Base-by-base conservation (phyloP, 768 basidiomycete genomes). In the Macrolepiota fuliginosa region DNA sequence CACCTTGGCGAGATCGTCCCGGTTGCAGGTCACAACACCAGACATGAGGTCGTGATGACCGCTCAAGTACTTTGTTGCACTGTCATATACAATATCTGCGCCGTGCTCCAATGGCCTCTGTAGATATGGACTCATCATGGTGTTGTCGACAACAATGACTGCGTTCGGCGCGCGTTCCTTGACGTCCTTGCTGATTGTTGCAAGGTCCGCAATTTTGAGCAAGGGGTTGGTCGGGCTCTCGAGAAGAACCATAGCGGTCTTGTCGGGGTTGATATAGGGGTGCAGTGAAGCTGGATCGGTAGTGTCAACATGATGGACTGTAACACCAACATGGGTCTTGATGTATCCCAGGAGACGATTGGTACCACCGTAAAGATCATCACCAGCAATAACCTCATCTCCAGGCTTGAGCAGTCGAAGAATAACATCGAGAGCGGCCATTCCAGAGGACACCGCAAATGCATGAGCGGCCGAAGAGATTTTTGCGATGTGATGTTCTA, bases 31-130 rank as follows among this genome's bases (percentile, higher is more conserved):
- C 65, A 98, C 91, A 49, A 93, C 87, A 62, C 97, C 97, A 0
- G 97, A 96, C 97, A 99, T 99, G 65, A 99, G 86, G 72, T 99
- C 97, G 75, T 99, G 97, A 70, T 99, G 97, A 7, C 97, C 97
- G 61, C 92, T 94, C 50, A 99, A 82, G 74, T 98, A 98, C 72
- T 99, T 99, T 24, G 97, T 98, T 10, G 89, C 97, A 62, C 94
- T 96, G 74, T 99, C 97, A 69, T 99, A 99, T 9, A 98, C 96
- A 58, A 99, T 87, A 71, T 99, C 97, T 52, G 93, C 93, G 15
- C 96, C 97, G 59, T 97, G 90, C 69, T 98, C 94, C 39, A 98
- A 83, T 11, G 97, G 97, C 61, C 96, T 79, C 71, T 96, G 95
- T 7, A 98, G 81, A 75, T 98, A 98, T 15, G 97, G 96, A 70